A percentile compares a stretch with the other conserved stretches of the same genome.
phyloP scores from a whole-genome alignment of 805 yeast species.

The Starmera quercuum region DNA sequence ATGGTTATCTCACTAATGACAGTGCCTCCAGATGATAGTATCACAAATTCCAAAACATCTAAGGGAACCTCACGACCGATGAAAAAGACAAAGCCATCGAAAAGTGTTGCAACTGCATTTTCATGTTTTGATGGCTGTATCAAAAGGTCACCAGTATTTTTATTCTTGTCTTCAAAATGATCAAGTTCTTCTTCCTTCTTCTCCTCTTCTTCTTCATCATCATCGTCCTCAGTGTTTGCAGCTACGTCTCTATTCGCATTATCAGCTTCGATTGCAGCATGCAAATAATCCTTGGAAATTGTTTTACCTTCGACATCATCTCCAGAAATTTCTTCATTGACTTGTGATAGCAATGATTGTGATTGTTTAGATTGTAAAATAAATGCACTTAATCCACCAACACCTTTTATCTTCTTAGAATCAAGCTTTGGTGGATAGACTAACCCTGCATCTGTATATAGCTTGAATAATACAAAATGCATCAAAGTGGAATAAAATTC shows the following conservation, averaged over 20 bases:
- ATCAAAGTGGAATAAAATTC: slow-evolving; percentile 91
- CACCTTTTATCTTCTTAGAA: slow-evolving; percentile 57
- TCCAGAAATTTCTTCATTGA: slow-evolving; percentile 16
- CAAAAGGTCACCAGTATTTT: slow-evolving; percentile 58
- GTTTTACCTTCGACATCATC: slow-evolving; percentile 30
- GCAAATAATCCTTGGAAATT: slow-evolving; percentile 38
- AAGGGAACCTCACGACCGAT: slow-evolving; percentile 94
- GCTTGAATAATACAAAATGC: slow-evolving; percentile 79
- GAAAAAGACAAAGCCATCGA: slow-evolving; percentile 70
- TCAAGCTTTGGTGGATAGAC: slow-evolving; percentile 89
- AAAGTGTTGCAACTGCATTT: slow-evolving; percentile 56
- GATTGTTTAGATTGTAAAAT: slow-evolving; percentile 49
- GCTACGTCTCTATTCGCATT: slow-evolving; percentile 28
- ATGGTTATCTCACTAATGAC: slow-evolving; percentile 80
- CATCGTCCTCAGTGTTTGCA: slow-evolving; percentile 26
- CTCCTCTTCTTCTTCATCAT: slow-evolving; percentile 26
- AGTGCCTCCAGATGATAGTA: slow-evolving; percentile 80
- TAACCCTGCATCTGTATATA: slow-evolving; percentile 78
- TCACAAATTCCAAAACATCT: slow-evolving; percentile 82
- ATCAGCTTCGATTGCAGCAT: slow-evolving; percentile 41
- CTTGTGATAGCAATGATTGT: slow-evolving; percentile 13
- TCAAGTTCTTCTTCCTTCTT: slow-evolving; percentile 53
- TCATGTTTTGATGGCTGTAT: slow-evolving; percentile 60
- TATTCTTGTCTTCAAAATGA: slow-evolving; percentile 57
- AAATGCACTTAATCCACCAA: slow-evolving; percentile 84